Evolutionary conservation across 1,284 basidiomycete species (phyloP), one percentile per base, ranked within the genome.

Genomic region (Pyrrhoderma noxium): DNA sequence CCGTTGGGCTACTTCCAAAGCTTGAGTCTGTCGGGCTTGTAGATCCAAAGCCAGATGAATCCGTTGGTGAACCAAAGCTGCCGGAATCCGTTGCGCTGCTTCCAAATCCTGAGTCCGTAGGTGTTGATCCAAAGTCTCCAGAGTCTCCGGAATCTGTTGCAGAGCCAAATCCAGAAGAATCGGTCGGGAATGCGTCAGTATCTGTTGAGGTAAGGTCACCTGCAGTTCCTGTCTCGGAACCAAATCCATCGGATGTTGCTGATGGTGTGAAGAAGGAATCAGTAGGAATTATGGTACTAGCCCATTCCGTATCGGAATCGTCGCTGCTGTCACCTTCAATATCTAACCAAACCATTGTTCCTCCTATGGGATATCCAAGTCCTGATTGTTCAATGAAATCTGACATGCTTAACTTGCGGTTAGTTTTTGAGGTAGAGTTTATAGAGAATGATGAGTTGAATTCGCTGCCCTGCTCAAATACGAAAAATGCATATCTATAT

Each of bases 341-440:
- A 18, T 40, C 38, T 40, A 40, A 45, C 52, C 52, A 53, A 14
- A 49, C 27, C 39, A 53, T 35, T 7, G 47, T 42, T n/a, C 52
- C 52, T 11, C 52, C 52, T 7, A 53, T 45, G 5, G 52, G 41
- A 13, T 25, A 27, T 16, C 40, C 41, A 18, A 53, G 14, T 14
- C 47, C 52, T 25, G 47, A 42, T 13, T 43, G 19, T 3, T 48
- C 41, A 13, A 45, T 31, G 39, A 53, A 49, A 3, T 49, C 47
- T 16, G 52, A 53, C 19, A 53, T 53, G 16, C 47, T 49, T 3
- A 53, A 19, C 22, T 25, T 40, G 14, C 38, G 38, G 14, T 16
- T 22, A 40, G 7, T 22, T 40, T 40, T 40, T 40, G 38, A 22
- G 14, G 38, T 7, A 7, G 38, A 34, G 2, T 31, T 34, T 3